Base-by-base conservation (phyloP, 208 protist species). In the Crithidia sp. region DNA sequence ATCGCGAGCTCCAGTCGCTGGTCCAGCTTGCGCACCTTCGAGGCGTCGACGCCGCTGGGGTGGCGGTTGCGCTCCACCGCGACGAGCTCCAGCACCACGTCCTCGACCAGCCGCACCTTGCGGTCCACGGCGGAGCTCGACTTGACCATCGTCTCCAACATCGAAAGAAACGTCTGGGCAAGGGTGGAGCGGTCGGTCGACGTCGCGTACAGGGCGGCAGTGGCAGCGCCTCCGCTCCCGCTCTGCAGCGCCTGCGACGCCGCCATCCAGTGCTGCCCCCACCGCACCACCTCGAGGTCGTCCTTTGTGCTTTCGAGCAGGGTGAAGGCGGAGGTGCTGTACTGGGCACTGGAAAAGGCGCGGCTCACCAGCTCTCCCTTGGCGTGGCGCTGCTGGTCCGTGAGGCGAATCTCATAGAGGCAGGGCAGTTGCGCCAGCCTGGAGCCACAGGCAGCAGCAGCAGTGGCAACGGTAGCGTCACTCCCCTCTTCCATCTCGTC, bases 351-450 rank as follows among this genome's bases (percentile, higher is more conserved):
- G 43, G 87, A 87, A 63, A 94, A 94, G 49, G 77, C 79, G 39
- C 76, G 75, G 55, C 90, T 93, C 37, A 83, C 80, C 50, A 86
- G 65, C 50, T 85, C 86, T n/a, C 91, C 91, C 69, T 85, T 87
- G 45, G 87, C 85, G 74, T 96, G 85, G n/a, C 85, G 89, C 83
- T 96, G 92, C 79, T 86, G 81, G 62, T 96, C 88, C 5, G 82
- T 89, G n/a, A 92, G 81, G 3, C 67, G 76, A 74, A 96, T 88
- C 36, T 70, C 63, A 70, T 96, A 96, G 36, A 75, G 55, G 58
- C 70, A 76, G 55, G 69, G 64, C 47, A 76, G 56, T 52, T 14
- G 28, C 57, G 67, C 37, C 43, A 76, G 65, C 47, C 45, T 52
- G 12, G 37, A 43, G 16, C 47, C 43, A 13, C 61, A 75, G 39